Evolutionary conservation across 2,329 filamentous ascomycete genomes (phyloP).

Genomic region (Pezizomycotina sp.): DNA sequence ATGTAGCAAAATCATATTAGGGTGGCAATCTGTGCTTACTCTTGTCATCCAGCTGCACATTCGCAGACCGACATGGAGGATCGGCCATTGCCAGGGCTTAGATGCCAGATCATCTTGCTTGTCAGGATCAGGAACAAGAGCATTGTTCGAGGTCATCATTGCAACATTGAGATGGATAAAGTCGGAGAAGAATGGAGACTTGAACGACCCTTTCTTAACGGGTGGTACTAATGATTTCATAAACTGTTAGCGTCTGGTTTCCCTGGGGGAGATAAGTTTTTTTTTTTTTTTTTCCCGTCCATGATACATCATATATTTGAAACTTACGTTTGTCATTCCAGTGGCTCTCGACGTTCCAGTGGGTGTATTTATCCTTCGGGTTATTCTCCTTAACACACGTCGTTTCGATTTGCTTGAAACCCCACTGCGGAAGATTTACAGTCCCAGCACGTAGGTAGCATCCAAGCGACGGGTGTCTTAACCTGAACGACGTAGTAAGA

Average conservation of each 20-base stretch:
- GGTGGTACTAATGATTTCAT: slow-evolving; percentile 51
- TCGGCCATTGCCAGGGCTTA: slow-evolving; percentile 95
- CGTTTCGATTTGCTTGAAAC: slow-evolving; percentile 98
- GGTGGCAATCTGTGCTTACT: slow-evolving; percentile 72
- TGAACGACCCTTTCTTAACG: slow-evolving; percentile 79
- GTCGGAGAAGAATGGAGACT: slow-evolving; percentile 91
- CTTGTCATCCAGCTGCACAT: slow-evolving; percentile 99
- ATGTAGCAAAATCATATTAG: no score
- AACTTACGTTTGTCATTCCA: slow-evolving; percentile 77
- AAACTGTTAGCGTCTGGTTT: slow-evolving; percentile 26
- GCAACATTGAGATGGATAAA: slow-evolving; percentile 97
- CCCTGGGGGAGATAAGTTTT: no score
- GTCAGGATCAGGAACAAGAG: slow-evolving; percentile 88
- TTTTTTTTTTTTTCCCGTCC: no score
- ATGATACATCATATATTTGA: background rate
- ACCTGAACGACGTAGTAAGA: slow-evolving; percentile 78
- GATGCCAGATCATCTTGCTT: slow-evolving; percentile 98
- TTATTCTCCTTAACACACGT: slow-evolving; percentile 90
- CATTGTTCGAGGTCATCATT: slow-evolving; percentile 99
- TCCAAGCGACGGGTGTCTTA: slow-evolving; percentile 63
- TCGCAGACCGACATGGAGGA: slow-evolving; percentile 82
- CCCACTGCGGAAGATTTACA: slow-evolving; percentile 93
- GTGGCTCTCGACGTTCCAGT: slow-evolving; percentile 97
- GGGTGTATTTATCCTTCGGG: slow-evolving; percentile 80
- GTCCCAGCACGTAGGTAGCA: slow-evolving; percentile 94